A percentile compares a stretch with the other conserved stretches of the same genome.
phyloP scores from a whole-genome alignment of 345 rosid species.

The Laguncularia racemosa region DNA sequence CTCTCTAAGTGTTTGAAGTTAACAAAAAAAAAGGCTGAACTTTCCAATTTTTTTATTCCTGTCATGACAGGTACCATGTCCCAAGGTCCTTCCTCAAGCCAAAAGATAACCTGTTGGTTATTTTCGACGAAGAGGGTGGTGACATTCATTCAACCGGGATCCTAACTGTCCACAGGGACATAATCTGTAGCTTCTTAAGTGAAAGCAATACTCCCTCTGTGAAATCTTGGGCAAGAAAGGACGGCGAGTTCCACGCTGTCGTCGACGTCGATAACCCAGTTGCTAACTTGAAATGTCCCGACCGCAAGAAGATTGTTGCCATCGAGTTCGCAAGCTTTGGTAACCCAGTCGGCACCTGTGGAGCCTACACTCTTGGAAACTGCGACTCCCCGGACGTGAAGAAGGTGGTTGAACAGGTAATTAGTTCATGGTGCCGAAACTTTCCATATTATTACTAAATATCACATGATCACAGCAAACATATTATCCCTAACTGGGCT shows the following conservation, averaged over 20 bases:
- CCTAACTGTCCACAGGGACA: constrained; percentile 27
- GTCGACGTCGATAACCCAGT: constrained; percentile 14
- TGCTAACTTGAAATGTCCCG: constrained; percentile 24
- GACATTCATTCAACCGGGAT: constrained; percentile 25
- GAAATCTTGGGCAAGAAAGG: constrained; percentile 22
- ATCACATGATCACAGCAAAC: not conserved
- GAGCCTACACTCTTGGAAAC: constrained; percentile 19
- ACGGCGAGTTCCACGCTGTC: constrained; percentile 9
- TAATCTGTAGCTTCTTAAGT: constrained; percentile 30
- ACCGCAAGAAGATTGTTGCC: constrained; percentile 14
- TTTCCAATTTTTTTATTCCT: not conserved
- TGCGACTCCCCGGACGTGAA: constrained; percentile 25
- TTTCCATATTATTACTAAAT: not conserved
- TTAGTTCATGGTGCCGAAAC: not conserved
- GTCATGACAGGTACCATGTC: constrained; percentile 31
- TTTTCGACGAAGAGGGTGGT: constrained; percentile 33
- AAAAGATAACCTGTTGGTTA: constrained; percentile 28
- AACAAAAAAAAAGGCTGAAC: not conserved
- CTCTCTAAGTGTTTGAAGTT: not conserved
- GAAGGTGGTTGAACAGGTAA: constrained; percentile 29
- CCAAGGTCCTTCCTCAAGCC: constrained; percentile 38
- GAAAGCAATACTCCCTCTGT: constrained; percentile 23
- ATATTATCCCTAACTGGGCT: not conserved
- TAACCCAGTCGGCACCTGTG: constrained; percentile 33
- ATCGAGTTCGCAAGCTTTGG: constrained; percentile 47